A percentile compares a stretch with the other conserved stretches of the same genome.
phyloP scores from a whole-genome alignment of 2,329 filamentous ascomycete species.

The Aspergillus neotritici region DNA sequence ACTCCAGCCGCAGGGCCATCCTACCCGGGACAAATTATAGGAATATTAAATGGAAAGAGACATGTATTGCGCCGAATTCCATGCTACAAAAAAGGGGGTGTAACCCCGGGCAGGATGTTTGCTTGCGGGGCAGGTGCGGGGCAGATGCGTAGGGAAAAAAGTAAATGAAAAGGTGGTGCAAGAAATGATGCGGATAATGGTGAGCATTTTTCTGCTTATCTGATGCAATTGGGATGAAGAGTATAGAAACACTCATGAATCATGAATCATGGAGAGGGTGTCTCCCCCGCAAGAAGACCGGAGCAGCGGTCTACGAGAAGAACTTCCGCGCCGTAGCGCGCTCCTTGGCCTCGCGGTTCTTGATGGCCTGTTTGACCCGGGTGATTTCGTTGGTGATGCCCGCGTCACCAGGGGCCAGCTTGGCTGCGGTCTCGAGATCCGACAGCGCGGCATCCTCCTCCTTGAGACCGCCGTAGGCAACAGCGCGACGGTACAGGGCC shows the following conservation, averaged over 20 bases:
- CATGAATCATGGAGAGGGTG: constrained; percentile 14
- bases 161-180: background rate
- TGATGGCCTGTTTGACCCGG: constrained; percentile 69
- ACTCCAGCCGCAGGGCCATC: too few species aligned
- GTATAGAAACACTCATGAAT: constrained; percentile 25
- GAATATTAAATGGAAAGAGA: too few species aligned
- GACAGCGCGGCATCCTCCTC: constrained; percentile 76
- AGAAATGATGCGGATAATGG: background rate
- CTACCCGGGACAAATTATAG: too few species aligned
- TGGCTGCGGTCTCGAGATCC: constrained; percentile 69
- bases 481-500: constrained; percentile 75
- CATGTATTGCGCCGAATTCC: too few species aligned
- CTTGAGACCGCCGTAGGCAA: constrained; percentile 69
- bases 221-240: constrained; percentile 6
- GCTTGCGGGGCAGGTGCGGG: too few species aligned
- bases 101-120: too few species aligned
- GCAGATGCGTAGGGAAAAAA: background rate
- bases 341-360: constrained; percentile 74
- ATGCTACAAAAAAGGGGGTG: too few species aligned
- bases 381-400: constrained; percentile 70
- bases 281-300: constrained; percentile 10
- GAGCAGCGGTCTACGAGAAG: constrained; percentile 50
- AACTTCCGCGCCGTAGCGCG: constrained; percentile 91
- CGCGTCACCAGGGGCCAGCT: constrained; percentile 67
- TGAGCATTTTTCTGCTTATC: constrained; percentile 11